Conservation (phyloP, 2,329 filamentous ascomycete species). For the Fusarium coffeatum region DNA sequence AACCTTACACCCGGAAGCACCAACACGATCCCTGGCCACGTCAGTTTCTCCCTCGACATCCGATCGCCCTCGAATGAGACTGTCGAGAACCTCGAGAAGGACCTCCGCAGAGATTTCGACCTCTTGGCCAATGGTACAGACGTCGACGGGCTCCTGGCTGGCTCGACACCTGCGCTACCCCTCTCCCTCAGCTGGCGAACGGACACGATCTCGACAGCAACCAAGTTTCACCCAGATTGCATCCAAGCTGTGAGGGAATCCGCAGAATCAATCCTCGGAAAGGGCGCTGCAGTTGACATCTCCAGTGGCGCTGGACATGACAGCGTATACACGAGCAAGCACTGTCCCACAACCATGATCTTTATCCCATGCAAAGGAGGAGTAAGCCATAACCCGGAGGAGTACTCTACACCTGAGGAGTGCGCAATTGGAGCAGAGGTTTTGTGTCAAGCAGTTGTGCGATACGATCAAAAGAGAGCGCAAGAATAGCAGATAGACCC, state of each 20-base stretch:
- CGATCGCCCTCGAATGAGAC: constrained; percentile 65
- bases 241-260: constrained; percentile 71
- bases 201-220: constrained; percentile 69
- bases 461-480: constrained; percentile 42
- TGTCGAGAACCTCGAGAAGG: constrained; percentile 63
- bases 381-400: constrained; percentile 47
- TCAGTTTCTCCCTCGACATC: constrained; percentile 74
- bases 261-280: constrained; percentile 56
- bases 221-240: constrained; percentile 73
- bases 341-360: constrained; percentile 50
- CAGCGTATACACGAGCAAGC: constrained; percentile 48
- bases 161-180: constrained; percentile 52
- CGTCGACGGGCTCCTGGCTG: constrained; percentile 50
- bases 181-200: constrained; percentile 69
- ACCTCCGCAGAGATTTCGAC: constrained; percentile 53
- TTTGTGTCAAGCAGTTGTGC: constrained; percentile 39
- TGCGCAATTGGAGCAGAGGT: constrained; percentile 46
- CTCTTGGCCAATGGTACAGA: constrained; percentile 62
- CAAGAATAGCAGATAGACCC: neutral
- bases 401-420: constrained; percentile 48
- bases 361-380: constrained; percentile 50
- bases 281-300: constrained; percentile 46
- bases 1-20: constrained; percentile 65
- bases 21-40: constrained; percentile 75
- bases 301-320: constrained; percentile 52